Evolutionary conservation across 1,284 basidiomycete species (phyloP).

Genomic region (Neotropicomus parvogracilis): DNA sequence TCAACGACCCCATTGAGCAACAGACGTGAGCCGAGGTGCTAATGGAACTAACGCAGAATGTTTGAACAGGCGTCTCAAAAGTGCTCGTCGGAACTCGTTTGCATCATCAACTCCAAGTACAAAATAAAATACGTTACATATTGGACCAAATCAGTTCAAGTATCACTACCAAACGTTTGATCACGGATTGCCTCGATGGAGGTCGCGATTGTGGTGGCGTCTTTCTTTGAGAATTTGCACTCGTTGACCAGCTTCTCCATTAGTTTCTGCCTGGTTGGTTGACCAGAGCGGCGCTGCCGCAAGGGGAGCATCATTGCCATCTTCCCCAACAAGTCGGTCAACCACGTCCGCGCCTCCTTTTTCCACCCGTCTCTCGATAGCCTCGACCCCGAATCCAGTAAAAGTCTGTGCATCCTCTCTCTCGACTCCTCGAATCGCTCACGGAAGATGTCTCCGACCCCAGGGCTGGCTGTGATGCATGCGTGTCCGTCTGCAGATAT

Average conservation of each 20-base stretch:
- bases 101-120: too few relatives aligned
- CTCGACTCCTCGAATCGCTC: constrained; percentile 17
- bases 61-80: too few relatives aligned
- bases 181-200: constrained; percentile 15
- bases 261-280: constrained; percentile 13
- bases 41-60: too few relatives aligned
- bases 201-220: constrained; percentile 17
- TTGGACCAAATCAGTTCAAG: too few relatives aligned
- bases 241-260: constrained; percentile 13
- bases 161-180: not conserved
- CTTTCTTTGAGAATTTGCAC: constrained; percentile 21
- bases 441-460: constrained; percentile 12
- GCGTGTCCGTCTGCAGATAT: constrained; percentile 25
- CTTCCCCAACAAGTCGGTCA: constrained; percentile 18
- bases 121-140: too few relatives aligned
- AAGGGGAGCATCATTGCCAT: constrained; percentile 21
- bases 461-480: constrained; percentile 26
- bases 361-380: constrained; percentile 16
- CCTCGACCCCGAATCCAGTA: constrained; percentile 9
- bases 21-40: too few relatives aligned
- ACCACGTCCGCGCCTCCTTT: constrained; percentile 19
- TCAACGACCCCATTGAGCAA: too few relatives aligned
- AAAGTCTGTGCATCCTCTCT: constrained; percentile 15
- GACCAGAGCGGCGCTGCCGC: constrained; percentile 1
- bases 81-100: too few relatives aligned